Evolutionary conservation across 2,329 filamentous ascomycete species (phyloP).

Genomic region (Ambrosiella cleistominuta): DNA sequence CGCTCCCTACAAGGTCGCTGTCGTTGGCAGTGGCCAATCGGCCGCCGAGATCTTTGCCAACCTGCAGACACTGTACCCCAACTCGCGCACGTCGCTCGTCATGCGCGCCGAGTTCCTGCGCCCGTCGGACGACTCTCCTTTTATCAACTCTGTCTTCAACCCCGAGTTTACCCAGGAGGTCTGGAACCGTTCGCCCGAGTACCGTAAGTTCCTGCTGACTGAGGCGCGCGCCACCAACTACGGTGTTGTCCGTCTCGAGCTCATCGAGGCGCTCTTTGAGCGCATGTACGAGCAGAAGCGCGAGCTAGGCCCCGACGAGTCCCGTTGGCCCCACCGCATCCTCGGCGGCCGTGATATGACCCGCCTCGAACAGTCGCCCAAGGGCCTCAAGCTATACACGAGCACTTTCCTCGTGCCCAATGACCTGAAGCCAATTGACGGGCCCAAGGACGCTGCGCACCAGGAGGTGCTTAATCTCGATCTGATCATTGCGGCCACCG

Average conservation of each 20-base stretch:
- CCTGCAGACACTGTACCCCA: constrained; percentile 64
- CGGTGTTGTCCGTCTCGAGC: constrained; percentile 74
- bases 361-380: constrained; percentile 34
- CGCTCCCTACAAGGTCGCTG: constrained; percentile 51
- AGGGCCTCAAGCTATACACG: constrained; percentile 40
- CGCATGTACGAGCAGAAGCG: constrained; percentile 74
- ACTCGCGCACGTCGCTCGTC: constrained; percentile 57
- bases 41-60: constrained; percentile 93
- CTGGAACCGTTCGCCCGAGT: constrained; percentile 46
- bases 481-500: constrained; percentile 70
- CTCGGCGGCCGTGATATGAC: constrained; percentile 49
- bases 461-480: constrained; percentile 57
- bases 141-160: constrained; percentile 95
- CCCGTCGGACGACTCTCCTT: constrained; percentile 89
- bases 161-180: constrained; percentile 65
- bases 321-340: constrained; percentile 68
- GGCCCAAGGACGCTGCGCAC: constrained; percentile 17
- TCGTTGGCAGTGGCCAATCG: constrained; percentile 80
- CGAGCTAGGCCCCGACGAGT: constrained; percentile 47
- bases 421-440: constrained; percentile 24
- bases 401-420: constrained; percentile 8
- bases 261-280: constrained; percentile 80
- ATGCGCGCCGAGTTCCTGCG: constrained; percentile 71
- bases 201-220: constrained; percentile 42
- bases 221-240: constrained; percentile 82